phyloP scores from a whole-genome alignment of 2,329 filamentous ascomycete species.

The Colletotrichum musae region DNA sequence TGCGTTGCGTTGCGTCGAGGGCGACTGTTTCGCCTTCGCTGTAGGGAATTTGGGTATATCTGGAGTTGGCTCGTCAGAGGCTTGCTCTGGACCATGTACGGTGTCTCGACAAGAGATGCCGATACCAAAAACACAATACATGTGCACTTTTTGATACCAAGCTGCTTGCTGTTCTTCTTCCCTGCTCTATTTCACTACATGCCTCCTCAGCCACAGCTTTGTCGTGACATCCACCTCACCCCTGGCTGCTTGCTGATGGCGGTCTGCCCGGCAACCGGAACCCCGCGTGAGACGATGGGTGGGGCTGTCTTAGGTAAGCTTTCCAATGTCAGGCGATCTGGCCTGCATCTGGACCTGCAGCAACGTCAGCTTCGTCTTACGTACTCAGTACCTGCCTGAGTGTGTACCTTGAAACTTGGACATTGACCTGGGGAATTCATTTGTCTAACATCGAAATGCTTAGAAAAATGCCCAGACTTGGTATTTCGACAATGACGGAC shows the following conservation, averaged over 20 bases:
- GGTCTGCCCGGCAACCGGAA: constrained; percentile 32
- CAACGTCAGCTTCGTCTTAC: background rate
- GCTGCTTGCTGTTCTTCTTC: background rate
- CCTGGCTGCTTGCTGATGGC: constrained; percentile 3
- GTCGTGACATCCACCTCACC: background rate
- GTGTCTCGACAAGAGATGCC: constrained; percentile 9
- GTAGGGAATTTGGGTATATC: constrained; percentile 38
- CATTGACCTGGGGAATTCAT: background rate
- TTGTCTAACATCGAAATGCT: too few relatives aligned
- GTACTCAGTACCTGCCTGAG: background rate
- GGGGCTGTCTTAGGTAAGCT: constrained; percentile 27
- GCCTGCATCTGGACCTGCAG: constrained; percentile 29
- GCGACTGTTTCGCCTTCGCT: constrained; percentile 18
- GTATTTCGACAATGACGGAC: too few relatives aligned
- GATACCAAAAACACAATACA: constrained; percentile 25
- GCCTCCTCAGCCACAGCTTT: background rate
- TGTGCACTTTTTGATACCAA: constrained; percentile 26
- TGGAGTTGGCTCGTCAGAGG: constrained; percentile 32
- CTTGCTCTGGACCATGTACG: constrained; percentile 30
- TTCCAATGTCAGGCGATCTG: constrained; percentile 12
- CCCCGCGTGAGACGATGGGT: constrained; percentile 7
- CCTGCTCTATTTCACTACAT: background rate
- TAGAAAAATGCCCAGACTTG: too few relatives aligned
- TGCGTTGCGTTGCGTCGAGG: constrained; percentile 29
- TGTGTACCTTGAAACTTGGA: background rate